Conservation (phyloP, 1,139 yeast species). For the Lodderomyces pseudojiufengensis region DNA sequence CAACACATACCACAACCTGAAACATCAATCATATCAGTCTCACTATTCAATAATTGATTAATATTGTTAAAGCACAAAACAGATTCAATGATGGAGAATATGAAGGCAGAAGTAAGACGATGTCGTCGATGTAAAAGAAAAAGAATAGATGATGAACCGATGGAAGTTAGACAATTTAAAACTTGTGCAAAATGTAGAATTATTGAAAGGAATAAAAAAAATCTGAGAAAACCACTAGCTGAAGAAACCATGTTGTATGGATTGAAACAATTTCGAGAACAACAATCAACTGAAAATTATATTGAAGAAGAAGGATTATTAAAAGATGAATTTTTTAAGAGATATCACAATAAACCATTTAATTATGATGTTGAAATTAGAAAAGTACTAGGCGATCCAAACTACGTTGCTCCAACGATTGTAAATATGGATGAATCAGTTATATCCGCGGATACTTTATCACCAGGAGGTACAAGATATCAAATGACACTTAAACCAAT, state of each 20-base stretch:
- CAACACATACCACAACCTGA: too few species aligned
- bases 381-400: slow-evolving; percentile 15
- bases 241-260: slow-evolving; percentile 50
- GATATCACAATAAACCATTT: slow-evolving; percentile 18
- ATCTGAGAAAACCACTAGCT: slow-evolving; percentile 44
- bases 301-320: slow-evolving; percentile 38
- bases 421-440: slow-evolving; percentile 8
- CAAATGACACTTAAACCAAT: slow-evolving; percentile 10
- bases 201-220: slow-evolving; percentile 49
- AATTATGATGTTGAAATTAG: slow-evolving; percentile 16
- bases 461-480: slow-evolving; percentile 10
- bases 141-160: slow-evolving; percentile 58
- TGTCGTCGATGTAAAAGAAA: slow-evolving; percentile 61
- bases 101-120: slow-evolving; percentile 30
- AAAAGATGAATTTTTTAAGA: slow-evolving; percentile 25
- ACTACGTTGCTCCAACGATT: slow-evolving; percentile 15
- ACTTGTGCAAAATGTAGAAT: slow-evolving; percentile 61
- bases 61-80: too few species aligned
- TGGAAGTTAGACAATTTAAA: slow-evolving; percentile 54
- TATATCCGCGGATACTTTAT: slow-evolving; percentile 6
- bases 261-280: slow-evolving; percentile 46
- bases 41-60: too few species aligned
- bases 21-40: too few species aligned
- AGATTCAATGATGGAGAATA: neutral
- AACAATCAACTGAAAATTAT: slow-evolving; percentile 35